phyloP scores from a whole-genome alignment of 2,329 filamentous ascomycete genomes.

The Zymoseptoria tritici region DNA sequence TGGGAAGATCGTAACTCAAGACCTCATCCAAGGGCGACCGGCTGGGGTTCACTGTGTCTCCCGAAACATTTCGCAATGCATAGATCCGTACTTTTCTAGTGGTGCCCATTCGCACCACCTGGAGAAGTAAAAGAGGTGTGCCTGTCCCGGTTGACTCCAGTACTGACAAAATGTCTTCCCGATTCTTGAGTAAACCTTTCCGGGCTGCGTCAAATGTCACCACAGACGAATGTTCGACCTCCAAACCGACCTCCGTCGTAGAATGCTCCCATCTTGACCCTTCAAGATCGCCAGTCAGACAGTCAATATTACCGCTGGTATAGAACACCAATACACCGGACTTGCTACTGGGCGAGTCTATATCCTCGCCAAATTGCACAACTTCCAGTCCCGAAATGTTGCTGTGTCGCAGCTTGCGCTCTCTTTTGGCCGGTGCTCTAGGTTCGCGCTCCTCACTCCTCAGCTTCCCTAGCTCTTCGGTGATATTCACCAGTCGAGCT shows the following conservation, averaged over 20 bases:
- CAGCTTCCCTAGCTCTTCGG: constrained; percentile 37
- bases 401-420: constrained; percentile 28
- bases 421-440: constrained; percentile 21
- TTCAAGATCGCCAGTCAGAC: constrained; percentile 24
- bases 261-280: constrained; percentile 21
- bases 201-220: constrained; percentile 32
- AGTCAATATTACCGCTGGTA: constrained; percentile 24
- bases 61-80: constrained; percentile 10
- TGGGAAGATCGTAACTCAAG: constrained; percentile 19
- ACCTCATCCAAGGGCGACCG: constrained; percentile 14
- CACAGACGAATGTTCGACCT: constrained; percentile 21
- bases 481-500: constrained; percentile 47
- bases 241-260: constrained; percentile 7
- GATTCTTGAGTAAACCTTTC: constrained; percentile 38
- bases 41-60: constrained; percentile 7
- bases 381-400: constrained; percentile 19
- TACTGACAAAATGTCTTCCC: constrained; percentile 38
- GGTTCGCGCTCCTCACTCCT: constrained; percentile 20
- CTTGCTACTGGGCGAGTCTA: not conserved
- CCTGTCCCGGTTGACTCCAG: constrained; percentile 23
- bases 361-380: constrained; percentile 5
- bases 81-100: constrained; percentile 12
- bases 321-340: constrained; percentile 23
- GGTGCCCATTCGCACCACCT: constrained; percentile 9
- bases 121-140: constrained; percentile 15